These are phyloP conservation scores for Pugionium cornutum DNA, from an alignment of 345 rosid genomes.

Conservation along the genomic window DNA sequence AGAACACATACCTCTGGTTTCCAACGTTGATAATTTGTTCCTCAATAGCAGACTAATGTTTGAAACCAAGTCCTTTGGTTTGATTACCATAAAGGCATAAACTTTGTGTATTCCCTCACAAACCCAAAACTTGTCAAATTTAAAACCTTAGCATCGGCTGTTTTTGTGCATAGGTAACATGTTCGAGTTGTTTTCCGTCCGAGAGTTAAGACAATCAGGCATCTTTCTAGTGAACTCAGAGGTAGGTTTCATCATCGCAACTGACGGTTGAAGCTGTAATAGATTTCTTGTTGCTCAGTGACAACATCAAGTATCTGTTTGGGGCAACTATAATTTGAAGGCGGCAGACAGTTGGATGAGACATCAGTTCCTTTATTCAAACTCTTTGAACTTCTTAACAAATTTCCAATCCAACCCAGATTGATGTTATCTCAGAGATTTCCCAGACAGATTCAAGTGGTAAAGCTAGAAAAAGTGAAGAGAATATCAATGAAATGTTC, in stretches of 20 bases:
- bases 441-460: constrained; percentile 7
- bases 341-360: background rate
- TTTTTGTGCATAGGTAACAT: background rate
- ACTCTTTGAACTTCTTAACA: constrained; percentile 13
- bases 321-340: background rate
- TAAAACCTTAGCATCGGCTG: background rate
- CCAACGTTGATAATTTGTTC: constrained; percentile 10
- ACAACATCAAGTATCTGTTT: constrained; percentile 3
- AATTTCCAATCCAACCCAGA: constrained; percentile 18
- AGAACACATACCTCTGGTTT: background rate
- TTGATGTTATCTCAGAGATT: background rate
- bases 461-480: constrained; percentile 6
- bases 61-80: background rate
- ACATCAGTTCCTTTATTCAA: constrained; percentile 9
- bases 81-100: background rate
- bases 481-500: constrained; percentile 24
- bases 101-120: background rate
- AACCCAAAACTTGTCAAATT: constrained; percentile 3
- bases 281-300: constrained; percentile 1
- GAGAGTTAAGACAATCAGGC: constrained; percentile 4
- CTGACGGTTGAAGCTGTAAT: background rate
- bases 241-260: too few relatives aligned
- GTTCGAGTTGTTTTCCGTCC: background rate
- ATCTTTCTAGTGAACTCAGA: constrained; percentile 8
- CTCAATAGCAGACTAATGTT: constrained; percentile 7